Conservation (phyloP, 1,284 basidiomycete genomes). For the Trichosporon inkin region DNA sequence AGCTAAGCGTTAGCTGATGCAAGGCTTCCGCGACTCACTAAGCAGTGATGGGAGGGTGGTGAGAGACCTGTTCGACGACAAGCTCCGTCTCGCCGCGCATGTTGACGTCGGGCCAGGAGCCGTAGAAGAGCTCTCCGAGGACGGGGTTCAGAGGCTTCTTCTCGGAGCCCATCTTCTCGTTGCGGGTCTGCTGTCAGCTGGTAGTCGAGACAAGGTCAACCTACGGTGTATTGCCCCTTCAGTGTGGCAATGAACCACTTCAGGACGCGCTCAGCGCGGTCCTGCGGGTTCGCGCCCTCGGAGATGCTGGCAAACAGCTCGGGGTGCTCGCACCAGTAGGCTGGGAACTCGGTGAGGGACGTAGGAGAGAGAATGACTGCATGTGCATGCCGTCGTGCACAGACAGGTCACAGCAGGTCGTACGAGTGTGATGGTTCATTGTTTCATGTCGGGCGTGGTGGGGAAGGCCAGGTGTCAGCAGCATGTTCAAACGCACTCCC, state of each 20-base stretch:
- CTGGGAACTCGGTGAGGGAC: constrained; percentile 69
- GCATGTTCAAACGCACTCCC: neutral
- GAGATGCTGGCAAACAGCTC: constrained; percentile 77
- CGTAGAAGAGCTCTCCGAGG: constrained; percentile 92
- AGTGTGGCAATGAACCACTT: constrained; percentile 91
- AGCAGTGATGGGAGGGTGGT: constrained; percentile 78
- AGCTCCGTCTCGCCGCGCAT: constrained; percentile 80
- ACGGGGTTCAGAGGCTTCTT: constrained; percentile 98
- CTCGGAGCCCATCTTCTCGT: constrained; percentile 90
- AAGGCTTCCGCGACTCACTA: constrained; percentile 25
- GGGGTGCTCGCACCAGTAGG: constrained; percentile 90
- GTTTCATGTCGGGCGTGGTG: too few relatives aligned
- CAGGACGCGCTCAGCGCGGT: constrained; percentile 69
- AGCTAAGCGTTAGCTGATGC: constrained; percentile 51
- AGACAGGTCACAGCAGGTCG: neutral
- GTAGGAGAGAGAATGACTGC: constrained; percentile 76
- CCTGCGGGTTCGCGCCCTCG: constrained; percentile 66
- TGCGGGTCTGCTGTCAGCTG: constrained; percentile 58
- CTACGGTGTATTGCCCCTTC: constrained; percentile 83
- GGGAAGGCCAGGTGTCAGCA: constrained; percentile 7
- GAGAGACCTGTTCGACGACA: constrained; percentile 94
- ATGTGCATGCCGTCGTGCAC: neutral
- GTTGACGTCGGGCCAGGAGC: constrained; percentile 75
- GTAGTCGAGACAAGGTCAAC: constrained; percentile 17
- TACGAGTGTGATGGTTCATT: neutral